Base-by-base conservation (phyloP, 169 alveolate genomes). In the Cryptosporidium andersoni region DNA sequence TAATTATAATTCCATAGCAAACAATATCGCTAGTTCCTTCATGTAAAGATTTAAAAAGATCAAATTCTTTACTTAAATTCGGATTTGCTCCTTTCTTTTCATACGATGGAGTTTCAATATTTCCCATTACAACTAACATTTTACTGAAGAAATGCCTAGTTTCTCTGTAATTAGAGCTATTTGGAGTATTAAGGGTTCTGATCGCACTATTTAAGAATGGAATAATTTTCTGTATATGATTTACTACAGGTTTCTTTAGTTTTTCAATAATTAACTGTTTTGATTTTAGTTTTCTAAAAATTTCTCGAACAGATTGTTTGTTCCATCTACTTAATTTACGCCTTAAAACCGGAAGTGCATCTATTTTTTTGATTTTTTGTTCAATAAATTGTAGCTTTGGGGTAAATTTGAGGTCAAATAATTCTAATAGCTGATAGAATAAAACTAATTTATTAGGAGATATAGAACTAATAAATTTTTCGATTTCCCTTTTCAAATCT, bases 311-410 rank as follows among this genome's bases (percentile, higher is more conserved):
- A 3, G 45, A 16, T 39, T 64, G 67, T 12, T 58, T 47, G 14
- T 62, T 51, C 85, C 85, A 74, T 12, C 39, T 74, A 14, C 60
- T 74, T 43, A 74, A 58, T 42, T 34, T 1, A 42, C 62, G 80
- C 25, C 25, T 25, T 0, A 25, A 25, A 25, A 25, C 25, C 25
- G 25, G 25, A 25, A 25, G 25, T 25, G 25, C 25, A 25, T 25
- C 25, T 25, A 0, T 25, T 25, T 25, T 25, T 25, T 25, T 25
- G 0, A 25, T 0, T 25, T 25, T 25, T 25, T 25, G 25, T 25
- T 25, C 0, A 25, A 25, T 25, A 25, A 25, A 25, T 25, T 25
- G 25, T 25, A 25, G 25, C 25, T 25, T 25, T 25, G 25, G 25
- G 0, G 25, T 25, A 25, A 25, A 25, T 25, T 25, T 25, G 25